Conservation (phyloP, 1,284 basidiomycete genomes). For the Cerrena zonata region DNA sequence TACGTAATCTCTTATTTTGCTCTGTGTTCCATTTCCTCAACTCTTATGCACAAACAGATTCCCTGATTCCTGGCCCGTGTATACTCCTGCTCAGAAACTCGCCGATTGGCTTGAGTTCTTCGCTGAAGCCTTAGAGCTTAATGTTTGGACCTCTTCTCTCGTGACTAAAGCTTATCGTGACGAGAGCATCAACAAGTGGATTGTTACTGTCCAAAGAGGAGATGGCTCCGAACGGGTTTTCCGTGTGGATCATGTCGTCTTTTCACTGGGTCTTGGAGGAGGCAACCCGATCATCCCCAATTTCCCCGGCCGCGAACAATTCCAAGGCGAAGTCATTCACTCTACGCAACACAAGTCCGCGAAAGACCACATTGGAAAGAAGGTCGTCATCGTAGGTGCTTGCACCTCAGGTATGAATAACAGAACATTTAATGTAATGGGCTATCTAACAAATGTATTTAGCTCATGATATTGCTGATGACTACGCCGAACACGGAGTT, state of each 20-base stretch:
- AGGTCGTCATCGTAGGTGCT: slow-evolving; percentile 45
- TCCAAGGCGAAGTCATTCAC: slow-evolving; percentile 40
- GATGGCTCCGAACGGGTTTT: slow-evolving; percentile 37
- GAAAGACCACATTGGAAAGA: slow-evolving; percentile 38
- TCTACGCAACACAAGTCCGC: slow-evolving; percentile 36
- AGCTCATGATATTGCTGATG: slow-evolving; percentile 40
- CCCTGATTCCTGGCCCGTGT: slow-evolving; percentile 51
- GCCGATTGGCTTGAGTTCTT: slow-evolving; percentile 61
- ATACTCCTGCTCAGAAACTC: slow-evolving; percentile 48
- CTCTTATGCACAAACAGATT: slow-evolving; percentile 28
- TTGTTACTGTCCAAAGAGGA: slow-evolving; percentile 36
- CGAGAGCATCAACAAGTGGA: slow-evolving; percentile 38
- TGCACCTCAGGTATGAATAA: slow-evolving; percentile 38
- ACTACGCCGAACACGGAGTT: slow-evolving; percentile 41
- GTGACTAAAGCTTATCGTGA: slow-evolving; percentile 37
- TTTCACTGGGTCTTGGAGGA: slow-evolving; percentile 50
- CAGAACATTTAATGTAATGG: not conserved
- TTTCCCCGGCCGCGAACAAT: slow-evolving; percentile 34
- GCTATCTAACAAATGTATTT: not conserved
- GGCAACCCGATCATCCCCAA: slow-evolving; percentile 39
- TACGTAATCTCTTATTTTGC: slow-evolving; percentile 22
- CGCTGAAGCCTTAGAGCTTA: slow-evolving; percentile 52
- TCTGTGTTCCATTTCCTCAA: not conserved
- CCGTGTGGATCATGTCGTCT: slow-evolving; percentile 46
- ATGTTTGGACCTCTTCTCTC: slow-evolving; percentile 51